Conservation (phyloP, 2,329 filamentous ascomycete genomes). For the Botrytis galanthina region DNA sequence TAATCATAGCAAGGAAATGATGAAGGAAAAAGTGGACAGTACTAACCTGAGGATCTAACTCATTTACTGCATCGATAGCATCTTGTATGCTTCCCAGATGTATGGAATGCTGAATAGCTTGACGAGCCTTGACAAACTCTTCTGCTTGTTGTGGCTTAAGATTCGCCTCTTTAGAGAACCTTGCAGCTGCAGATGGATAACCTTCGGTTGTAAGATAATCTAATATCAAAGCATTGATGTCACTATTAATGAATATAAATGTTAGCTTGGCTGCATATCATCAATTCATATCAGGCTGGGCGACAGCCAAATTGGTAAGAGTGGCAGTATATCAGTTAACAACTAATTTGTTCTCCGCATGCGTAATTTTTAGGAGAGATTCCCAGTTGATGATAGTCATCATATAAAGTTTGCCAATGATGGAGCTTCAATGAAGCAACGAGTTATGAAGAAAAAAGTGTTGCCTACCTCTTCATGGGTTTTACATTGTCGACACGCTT, state of each 20-base stretch:
- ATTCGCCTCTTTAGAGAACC: constrained; percentile 92
- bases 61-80: constrained; percentile 85
- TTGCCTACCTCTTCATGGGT: constrained; percentile 79
- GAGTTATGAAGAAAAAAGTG: constrained; percentile 10
- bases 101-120: constrained; percentile 81
- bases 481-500: constrained; percentile 79
- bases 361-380: constrained; percentile 93
- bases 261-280: not conserved
- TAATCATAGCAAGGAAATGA: constrained; percentile 76
- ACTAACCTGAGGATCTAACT: constrained; percentile 85
- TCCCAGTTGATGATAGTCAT: constrained; percentile 97
- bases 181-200: constrained; percentile 87
- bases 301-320: constrained; percentile 9
- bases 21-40: constrained; percentile 17
- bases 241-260: constrained; percentile 52
- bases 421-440: constrained; percentile 13
- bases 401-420: constrained; percentile 45
- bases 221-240: constrained; percentile 92
- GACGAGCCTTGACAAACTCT: constrained; percentile 71
- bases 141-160: constrained; percentile 70
- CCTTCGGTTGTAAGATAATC: constrained; percentile 97
- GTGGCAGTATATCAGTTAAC: constrained; percentile 59
- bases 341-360: constrained; percentile 90
- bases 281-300: not conserved
- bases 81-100: constrained; percentile 80